Evolutionary conservation across 768 basidiomycete species (phyloP).

Genomic region (Rhizopogon roseolus): DNA sequence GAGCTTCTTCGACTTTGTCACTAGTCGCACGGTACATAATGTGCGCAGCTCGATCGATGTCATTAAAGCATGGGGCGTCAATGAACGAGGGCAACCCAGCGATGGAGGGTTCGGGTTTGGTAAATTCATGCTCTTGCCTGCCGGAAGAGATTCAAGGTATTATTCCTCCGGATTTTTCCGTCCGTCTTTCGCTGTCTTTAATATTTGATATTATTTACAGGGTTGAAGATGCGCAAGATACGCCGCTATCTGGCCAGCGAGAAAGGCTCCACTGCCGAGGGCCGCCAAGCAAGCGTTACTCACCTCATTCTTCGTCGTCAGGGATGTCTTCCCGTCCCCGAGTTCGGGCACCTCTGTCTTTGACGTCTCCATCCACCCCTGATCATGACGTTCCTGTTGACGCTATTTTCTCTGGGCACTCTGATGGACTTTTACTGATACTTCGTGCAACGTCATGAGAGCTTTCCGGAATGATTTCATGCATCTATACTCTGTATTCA

Average conservation of each 20-base stretch:
- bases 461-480: not conserved
- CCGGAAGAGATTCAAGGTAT: slow-evolving; percentile 59
- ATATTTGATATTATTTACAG: slow-evolving; percentile 7
- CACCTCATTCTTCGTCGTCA: slow-evolving; percentile 4
- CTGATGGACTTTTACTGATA: slow-evolving; percentile 80
- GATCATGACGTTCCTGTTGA: slow-evolving; percentile 53
- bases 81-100: slow-evolving; percentile 77
- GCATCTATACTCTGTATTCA: not conserved
- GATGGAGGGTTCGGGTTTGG: slow-evolving; percentile 86
- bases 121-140: slow-evolving; percentile 51
- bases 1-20: slow-evolving; percentile 74
- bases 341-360: not conserved
- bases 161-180: not conserved
- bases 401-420: slow-evolving; percentile 82
- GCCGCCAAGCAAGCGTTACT: slow-evolving; percentile 4
- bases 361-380: not conserved
- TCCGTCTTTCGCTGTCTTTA: not conserved
- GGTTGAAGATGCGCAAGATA: slow-evolving; percentile 23
- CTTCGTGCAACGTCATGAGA: slow-evolving; percentile 43
- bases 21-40: slow-evolving; percentile 53
- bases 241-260: slow-evolving; percentile 24
- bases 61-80: slow-evolving; percentile 81
- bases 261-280: slow-evolving; percentile 15
- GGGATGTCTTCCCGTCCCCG: slow-evolving; percentile 8
- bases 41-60: slow-evolving; percentile 73